Percentiles rank a stretch among this genome's conserved stretches.
These are phyloP conservation scores for Vaccinium macrocarpon DNA, from an alignment of 148 eudicot species.

Conservation along the genomic window DNA sequence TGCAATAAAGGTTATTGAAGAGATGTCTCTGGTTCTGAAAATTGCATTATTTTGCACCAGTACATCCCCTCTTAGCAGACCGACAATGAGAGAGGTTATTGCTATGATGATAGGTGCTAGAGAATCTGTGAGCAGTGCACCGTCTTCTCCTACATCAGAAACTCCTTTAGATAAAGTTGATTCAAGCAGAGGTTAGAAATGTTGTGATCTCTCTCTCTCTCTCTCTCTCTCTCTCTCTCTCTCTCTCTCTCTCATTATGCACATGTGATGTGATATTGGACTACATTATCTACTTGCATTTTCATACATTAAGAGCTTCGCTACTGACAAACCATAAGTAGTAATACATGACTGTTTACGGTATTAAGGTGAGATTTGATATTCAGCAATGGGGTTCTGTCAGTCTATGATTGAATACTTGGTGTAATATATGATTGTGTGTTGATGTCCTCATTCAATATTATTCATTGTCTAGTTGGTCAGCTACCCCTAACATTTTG, in stretches of 20 bases:
- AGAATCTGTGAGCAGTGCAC: constrained; percentile 28
- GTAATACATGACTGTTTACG: neutral
- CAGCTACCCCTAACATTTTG: neutral
- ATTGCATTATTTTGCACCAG: constrained; percentile 84
- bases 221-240: neutral
- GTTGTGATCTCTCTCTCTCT: constrained; percentile 10
- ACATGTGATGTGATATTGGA: neutral
- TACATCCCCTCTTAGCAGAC: constrained; percentile 61
- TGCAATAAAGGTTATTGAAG: constrained; percentile 37
- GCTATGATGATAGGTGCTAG: constrained; percentile 71
- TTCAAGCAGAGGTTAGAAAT: constrained; percentile 27
- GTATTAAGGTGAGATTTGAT: neutral
- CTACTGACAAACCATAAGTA: neutral
- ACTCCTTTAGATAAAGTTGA: constrained; percentile 39
- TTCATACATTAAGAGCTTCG: neutral
- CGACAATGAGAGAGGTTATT: constrained; percentile 73
- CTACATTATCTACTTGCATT: neutral
- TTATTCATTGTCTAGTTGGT: neutral
- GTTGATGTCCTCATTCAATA: neutral
- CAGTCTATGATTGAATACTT: neutral
- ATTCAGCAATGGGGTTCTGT: neutral
- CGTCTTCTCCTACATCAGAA: constrained; percentile 47
- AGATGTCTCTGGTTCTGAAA: constrained; percentile 66
- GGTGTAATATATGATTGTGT: neutral
- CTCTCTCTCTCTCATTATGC: too few species aligned